These are phyloP conservation scores for Eucalyptus paniculata DNA, from an alignment of 345 rosid genomes.

Conservation along the genomic window DNA sequence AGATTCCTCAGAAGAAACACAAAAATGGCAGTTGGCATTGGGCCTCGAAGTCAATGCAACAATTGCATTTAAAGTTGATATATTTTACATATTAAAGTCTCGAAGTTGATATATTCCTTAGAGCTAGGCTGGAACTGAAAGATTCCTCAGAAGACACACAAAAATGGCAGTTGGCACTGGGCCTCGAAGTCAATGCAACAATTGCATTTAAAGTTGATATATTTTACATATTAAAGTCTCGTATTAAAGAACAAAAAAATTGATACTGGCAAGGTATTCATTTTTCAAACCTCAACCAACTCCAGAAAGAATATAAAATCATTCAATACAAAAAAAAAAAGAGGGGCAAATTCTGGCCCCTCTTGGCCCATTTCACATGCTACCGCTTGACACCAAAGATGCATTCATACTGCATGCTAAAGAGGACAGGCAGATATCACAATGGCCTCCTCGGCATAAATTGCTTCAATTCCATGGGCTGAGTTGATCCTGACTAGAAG, in stretches of 20 bases:
- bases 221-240: not conserved
- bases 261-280: not conserved
- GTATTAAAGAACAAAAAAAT: not conserved
- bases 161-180: not conserved
- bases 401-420: not conserved
- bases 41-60: not conserved
- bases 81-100: not conserved
- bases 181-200: not conserved
- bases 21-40: not conserved
- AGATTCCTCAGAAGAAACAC: not conserved
- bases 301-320: not conserved
- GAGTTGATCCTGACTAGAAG: not conserved
- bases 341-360: not conserved
- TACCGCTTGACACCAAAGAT: not conserved
- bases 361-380: not conserved
- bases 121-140: not conserved
- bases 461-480: not conserved
- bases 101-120: not conserved
- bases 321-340: not conserved
- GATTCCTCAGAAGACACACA: not conserved
- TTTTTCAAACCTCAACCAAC: not conserved
- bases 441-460: not conserved
- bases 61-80: not conserved
- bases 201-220: not conserved
- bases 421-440: not conserved